phyloP scores from a whole-genome alignment of 345 rosid species.

The Chamaenerion angustifolium region DNA sequence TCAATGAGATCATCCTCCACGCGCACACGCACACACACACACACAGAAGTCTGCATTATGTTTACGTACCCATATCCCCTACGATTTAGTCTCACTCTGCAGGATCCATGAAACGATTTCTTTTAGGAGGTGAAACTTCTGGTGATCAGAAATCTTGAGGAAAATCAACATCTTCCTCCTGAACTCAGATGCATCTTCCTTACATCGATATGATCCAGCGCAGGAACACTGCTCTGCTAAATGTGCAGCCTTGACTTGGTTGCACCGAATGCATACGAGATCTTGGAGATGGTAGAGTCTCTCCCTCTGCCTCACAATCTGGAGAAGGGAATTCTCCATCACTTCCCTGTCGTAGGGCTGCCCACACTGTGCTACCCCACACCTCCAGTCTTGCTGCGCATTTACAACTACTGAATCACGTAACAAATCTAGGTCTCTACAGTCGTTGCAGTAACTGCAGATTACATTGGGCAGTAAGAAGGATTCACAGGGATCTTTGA shows the following conservation, averaged over 20 bases:
- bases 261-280: slow-evolving; percentile 66
- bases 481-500: too few species aligned
- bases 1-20: too few species aligned
- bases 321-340: slow-evolving; percentile 78
- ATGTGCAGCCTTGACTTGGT: slow-evolving; percentile 83
- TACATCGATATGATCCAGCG: slow-evolving; percentile 68
- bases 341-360: slow-evolving; percentile 63
- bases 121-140: slow-evolving; percentile 48
- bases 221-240: slow-evolving; percentile 71
- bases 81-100: neutral
- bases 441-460: too few species aligned
- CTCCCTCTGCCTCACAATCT: slow-evolving; percentile 72
- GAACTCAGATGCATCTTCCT: slow-evolving; percentile 56
- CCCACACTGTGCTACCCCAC: slow-evolving; percentile 67
- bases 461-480: too few species aligned
- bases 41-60: too few species aligned
- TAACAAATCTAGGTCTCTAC: slow-evolving; percentile 18
- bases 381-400: slow-evolving; percentile 56
- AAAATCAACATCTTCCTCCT: slow-evolving; percentile 52
- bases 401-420: slow-evolving; percentile 17
- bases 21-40: too few species aligned
- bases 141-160: slow-evolving; percentile 43
- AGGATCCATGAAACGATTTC: slow-evolving; percentile 62
- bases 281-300: slow-evolving; percentile 81
- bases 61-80: too few species aligned